phyloP scores from a whole-genome alignment of 2,329 filamentous ascomycete genomes.

The Fusarium pseudonygamai region DNA sequence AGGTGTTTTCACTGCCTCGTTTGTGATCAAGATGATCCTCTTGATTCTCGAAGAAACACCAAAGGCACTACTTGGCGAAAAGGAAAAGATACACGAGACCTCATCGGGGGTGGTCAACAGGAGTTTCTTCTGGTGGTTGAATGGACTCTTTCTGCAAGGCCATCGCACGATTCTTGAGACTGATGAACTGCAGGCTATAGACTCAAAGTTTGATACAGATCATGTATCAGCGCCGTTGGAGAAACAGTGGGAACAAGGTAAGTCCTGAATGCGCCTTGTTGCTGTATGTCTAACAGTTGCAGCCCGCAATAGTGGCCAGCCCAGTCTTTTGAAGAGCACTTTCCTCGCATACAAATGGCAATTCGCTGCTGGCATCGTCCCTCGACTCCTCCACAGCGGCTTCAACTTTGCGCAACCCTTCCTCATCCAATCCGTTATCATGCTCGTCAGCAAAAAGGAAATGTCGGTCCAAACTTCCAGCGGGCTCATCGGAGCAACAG shows the following conservation, averaged over 20 bases:
- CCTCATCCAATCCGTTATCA: slow-evolving; percentile 51
- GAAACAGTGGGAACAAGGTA: slow-evolving; percentile 38
- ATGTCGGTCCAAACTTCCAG: slow-evolving; percentile 44
- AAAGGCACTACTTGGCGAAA: slow-evolving; percentile 40
- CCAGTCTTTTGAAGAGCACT: slow-evolving; percentile 40
- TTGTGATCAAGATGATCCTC: slow-evolving; percentile 43
- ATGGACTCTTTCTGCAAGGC: slow-evolving; percentile 43
- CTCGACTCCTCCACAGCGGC: slow-evolving; percentile 50
- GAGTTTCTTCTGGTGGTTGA: slow-evolving; percentile 52
- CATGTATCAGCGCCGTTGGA: slow-evolving; percentile 33
- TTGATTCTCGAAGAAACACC: slow-evolving; percentile 47
- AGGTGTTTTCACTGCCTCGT: slow-evolving; percentile 39
- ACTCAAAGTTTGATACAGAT: slow-evolving; percentile 43
- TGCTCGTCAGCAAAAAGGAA: slow-evolving; percentile 44
- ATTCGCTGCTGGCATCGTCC: slow-evolving; percentile 46
- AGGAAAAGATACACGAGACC: slow-evolving; percentile 43
- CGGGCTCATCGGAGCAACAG: slow-evolving; percentile 53
- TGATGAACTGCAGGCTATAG: slow-evolving; percentile 40
- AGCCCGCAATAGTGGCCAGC: slow-evolving; percentile 34
- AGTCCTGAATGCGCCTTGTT: fast-evolving
- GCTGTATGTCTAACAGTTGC: not conserved
- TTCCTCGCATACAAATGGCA: slow-evolving; percentile 44
- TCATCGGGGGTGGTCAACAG: slow-evolving; percentile 48
- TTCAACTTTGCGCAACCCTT: slow-evolving; percentile 58
- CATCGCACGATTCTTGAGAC: slow-evolving; percentile 37